Conservation (phyloP, 139 green algal genomes). For the Chlorella sp. region DNA sequence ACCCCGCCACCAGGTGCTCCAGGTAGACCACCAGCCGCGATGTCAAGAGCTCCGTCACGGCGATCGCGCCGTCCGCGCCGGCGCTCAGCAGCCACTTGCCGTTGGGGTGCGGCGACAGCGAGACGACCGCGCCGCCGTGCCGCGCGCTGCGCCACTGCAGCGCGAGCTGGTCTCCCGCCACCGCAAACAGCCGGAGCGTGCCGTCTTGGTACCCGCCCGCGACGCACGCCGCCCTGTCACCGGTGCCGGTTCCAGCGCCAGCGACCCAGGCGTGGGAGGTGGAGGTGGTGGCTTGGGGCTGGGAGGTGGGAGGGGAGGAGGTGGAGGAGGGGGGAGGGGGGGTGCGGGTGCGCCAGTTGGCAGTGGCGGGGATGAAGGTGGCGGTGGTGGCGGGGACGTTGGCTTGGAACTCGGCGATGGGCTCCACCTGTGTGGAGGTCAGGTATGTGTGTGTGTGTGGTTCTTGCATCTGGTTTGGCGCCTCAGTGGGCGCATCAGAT, state of each 20-base stretch:
- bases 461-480: no score
- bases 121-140: constrained; percentile 17
- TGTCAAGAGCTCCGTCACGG: constrained; percentile 17
- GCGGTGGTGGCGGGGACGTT: neutral
- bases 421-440: constrained; percentile 33
- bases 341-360: neutral
- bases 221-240: neutral
- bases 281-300: neutral
- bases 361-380: neutral
- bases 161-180: neutral
- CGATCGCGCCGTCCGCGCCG: constrained; percentile 21
- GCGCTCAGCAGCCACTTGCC: constrained; percentile 13
- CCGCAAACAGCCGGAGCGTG: constrained; percentile 9
- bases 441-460: no score
- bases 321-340: neutral
- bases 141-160: neutral
- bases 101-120: constrained; percentile 16
- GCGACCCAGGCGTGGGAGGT: neutral
- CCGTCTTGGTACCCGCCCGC: neutral
- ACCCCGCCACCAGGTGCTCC: constrained; percentile 9
- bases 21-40: constrained; percentile 18
- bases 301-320: neutral
- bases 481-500: no score
- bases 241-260: neutral
- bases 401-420: constrained; percentile 21